These are phyloP conservation scores for Wickerhamiella sorbophila DNA, from an alignment of 805 yeast genomes.

Conservation along the genomic window DNA sequence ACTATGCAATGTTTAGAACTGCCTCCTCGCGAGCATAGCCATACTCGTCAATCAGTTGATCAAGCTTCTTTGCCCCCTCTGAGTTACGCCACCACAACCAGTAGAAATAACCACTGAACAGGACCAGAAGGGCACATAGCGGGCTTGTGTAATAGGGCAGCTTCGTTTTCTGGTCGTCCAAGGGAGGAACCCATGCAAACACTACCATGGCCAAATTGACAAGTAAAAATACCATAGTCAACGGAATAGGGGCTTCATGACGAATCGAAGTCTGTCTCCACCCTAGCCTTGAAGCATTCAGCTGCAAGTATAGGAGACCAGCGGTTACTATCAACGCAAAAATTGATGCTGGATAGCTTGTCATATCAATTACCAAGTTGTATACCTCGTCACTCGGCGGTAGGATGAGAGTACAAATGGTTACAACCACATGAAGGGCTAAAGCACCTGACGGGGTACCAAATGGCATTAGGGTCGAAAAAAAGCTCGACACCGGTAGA, in stretches of 20 bases:
- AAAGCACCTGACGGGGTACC: constrained; percentile 33
- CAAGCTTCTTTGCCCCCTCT: constrained; percentile 24
- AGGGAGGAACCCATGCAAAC: constrained; percentile 45
- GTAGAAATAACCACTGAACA: constrained; percentile 31
- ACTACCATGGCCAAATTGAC: constrained; percentile 39
- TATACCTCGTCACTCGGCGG: constrained; percentile 55
- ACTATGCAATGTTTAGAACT: too few relatives aligned
- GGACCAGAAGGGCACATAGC: constrained; percentile 35
- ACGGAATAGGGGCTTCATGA: constrained; percentile 8
- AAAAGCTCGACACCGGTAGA: constrained; percentile 36
- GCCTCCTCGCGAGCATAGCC: constrained; percentile 9
- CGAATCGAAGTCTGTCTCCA: constrained; percentile 26
- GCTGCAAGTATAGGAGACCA: constrained; percentile 41
- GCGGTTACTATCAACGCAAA: constrained; percentile 37
- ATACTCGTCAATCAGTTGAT: constrained; percentile 21
- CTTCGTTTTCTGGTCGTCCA: constrained; percentile 20
- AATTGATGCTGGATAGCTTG: constrained; percentile 52
- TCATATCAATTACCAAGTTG: constrained; percentile 46
- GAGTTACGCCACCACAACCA: constrained; percentile 26
- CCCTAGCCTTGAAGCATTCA: constrained; percentile 25
- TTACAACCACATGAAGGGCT: constrained; percentile 40
- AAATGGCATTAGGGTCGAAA: constrained; percentile 30
- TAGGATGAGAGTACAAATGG: constrained; percentile 37
- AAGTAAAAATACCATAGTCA: constrained; percentile 28
- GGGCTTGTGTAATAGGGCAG: constrained; percentile 50